phyloP scores from a whole-genome alignment of 805 yeast genomes.

The Wickerhamomyces xylosicus region DNA sequence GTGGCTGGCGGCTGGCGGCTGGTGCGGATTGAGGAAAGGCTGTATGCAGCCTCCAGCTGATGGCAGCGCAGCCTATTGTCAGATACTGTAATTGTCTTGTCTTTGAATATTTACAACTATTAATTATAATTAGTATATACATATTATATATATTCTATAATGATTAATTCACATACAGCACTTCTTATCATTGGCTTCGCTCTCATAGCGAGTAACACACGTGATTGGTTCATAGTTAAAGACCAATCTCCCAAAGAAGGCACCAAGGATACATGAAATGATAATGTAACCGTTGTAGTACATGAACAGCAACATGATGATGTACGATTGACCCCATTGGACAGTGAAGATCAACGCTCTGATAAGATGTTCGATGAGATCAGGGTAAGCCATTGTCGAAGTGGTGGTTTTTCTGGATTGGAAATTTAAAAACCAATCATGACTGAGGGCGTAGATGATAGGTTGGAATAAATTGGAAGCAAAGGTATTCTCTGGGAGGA shows the following conservation, averaged over 20 bases:
- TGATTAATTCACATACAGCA: conserved; percentile 21
- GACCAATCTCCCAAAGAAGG: conserved; percentile 44
- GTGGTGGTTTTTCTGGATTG: conserved; percentile 4
- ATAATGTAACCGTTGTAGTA: conserved; percentile 63
- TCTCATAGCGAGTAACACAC: conserved; percentile 16
- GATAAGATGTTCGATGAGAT: conserved; percentile 37
- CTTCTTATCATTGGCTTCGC: conserved; percentile 21
- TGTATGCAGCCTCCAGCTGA: no score
- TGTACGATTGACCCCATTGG: conserved; percentile 55
- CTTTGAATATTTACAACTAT: no score
- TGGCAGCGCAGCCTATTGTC: no score
- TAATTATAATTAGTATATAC: not conserved
- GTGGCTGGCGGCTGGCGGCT: no score
- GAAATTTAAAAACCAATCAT: conserved; percentile 18
- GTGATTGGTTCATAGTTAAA: conserved; percentile 37
- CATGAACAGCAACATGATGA: conserved; percentile 67
- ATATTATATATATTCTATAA: not conserved
- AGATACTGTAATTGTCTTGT: no score
- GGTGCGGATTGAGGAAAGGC: no score
- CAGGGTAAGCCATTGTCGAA: conserved; percentile 26
- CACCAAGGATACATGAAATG: conserved; percentile 53
- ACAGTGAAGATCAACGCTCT: conserved; percentile 40
- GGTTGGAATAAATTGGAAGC: conserved; percentile 13
- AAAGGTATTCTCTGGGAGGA: conserved; percentile 8
- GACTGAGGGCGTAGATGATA: conserved; percentile 16